A percentile compares a stretch with the other conserved stretches of the same genome.
phyloP scores from a whole-genome alignment of 2,329 filamentous ascomycete genomes.

The Whalleya microplaca region DNA sequence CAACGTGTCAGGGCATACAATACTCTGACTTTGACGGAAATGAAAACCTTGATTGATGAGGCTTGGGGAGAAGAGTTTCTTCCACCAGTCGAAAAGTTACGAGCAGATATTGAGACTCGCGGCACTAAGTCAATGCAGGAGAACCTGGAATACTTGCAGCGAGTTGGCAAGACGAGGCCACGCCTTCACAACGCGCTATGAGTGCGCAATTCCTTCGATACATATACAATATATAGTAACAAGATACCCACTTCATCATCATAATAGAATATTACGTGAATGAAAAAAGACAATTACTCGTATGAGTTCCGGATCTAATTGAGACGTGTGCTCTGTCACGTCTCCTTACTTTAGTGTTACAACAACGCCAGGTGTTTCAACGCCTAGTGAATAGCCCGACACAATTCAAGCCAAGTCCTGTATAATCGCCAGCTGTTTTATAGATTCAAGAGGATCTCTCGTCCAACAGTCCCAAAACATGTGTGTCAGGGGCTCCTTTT shows the following conservation, averaged over 20 bases:
- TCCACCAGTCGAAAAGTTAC: conserved; percentile 34
- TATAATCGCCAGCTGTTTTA: not conserved
- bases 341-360: conserved; percentile 26
- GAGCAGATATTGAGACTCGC: conserved; percentile 29
- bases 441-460: not conserved
- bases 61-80: conserved; percentile 43
- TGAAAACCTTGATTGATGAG: conserved; percentile 42
- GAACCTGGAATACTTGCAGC: conserved; percentile 17
- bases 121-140: conserved; percentile 12
- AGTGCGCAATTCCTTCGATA: not conserved
- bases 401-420: not conserved
- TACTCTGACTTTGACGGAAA: conserved; percentile 36
- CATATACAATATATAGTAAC: conserved; percentile 6
- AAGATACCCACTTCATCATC: conserved; percentile 10
- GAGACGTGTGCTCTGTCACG: conserved; percentile 2
- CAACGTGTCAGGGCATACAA: conserved; percentile 30
- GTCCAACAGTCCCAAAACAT: not conserved
- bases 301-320: not conserved
- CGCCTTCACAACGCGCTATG: conserved; percentile 10
- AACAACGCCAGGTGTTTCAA: conserved; percentile 19
- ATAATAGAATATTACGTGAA: conserved; percentile 6
- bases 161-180: conserved; percentile 11
- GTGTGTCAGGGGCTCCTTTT: not conserved
- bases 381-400: not conserved
- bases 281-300: not conserved